These are phyloP conservation scores for Ophiostoma sp. DNA, from an alignment of 2,329 filamentous ascomycete species.

Conservation along the genomic window DNA sequence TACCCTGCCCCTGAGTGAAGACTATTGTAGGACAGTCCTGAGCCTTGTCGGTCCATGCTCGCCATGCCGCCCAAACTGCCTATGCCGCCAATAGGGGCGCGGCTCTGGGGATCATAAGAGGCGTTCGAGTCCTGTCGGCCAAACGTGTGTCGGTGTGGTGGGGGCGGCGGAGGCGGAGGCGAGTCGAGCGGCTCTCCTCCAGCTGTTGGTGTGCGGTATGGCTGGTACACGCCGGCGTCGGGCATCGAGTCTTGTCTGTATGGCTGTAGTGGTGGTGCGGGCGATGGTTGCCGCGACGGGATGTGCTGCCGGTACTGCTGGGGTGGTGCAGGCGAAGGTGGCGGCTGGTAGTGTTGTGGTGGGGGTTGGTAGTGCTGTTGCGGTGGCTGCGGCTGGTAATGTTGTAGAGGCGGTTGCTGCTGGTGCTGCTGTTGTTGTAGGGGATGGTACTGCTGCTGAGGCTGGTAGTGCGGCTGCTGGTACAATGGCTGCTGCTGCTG, in stretches of 20 bases:
- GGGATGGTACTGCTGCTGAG: conserved; percentile 24
- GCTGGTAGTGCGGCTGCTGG: conserved; percentile 24
- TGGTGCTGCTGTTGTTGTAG: conserved; percentile 17
- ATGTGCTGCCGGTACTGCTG: conserved; percentile 10
- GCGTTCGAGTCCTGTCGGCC: conserved; percentile 27
- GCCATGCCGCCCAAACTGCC: too few relatives aligned
- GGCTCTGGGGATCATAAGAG: too few relatives aligned
- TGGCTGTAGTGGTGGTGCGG: conserved; percentile 13
- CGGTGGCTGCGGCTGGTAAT: conserved; percentile 14
- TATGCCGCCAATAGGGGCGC: too few relatives aligned
- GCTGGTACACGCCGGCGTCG: conserved; percentile 26
- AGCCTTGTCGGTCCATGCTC: conserved; percentile 33
- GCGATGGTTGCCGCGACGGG: conserved; percentile 7
- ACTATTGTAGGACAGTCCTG: conserved; percentile 36
- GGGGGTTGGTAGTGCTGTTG: conserved; percentile 19
- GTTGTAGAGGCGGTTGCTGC: not conserved
- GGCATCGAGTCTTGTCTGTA: conserved; percentile 25
- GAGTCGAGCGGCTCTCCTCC: conserved; percentile 42
- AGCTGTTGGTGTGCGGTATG: conserved; percentile 24
- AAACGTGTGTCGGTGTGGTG: conserved; percentile 66
- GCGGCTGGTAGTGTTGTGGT: conserved; percentile 19
- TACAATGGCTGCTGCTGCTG: conserved; percentile 15
- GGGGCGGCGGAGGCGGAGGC: conserved; percentile 76
- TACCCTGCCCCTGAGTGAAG: conserved; percentile 34
- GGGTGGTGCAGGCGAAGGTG: conserved; percentile 5